Evolutionary conservation across 176 grass and related monocot genomes (phyloP), one percentile per base, ranked within the genome.

Genomic region (Calamus simplicifolius): DNA sequence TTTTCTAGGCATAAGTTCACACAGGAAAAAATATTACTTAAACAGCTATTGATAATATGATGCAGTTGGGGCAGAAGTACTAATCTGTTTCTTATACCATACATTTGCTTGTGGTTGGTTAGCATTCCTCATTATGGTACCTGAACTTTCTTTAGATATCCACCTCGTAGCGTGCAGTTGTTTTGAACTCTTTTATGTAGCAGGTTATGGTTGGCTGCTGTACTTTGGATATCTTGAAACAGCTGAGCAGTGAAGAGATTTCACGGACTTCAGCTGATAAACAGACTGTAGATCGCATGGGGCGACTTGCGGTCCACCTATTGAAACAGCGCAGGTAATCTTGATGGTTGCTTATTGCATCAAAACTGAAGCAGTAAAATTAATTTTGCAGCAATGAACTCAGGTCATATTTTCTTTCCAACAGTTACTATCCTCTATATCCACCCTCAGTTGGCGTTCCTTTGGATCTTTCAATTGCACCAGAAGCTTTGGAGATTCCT

Each of bases 171-270:
- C 26, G 17, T 63, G 14, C 4, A 59, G 56, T 72, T 67, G 14
- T 71, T 16, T 50, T 29, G 12, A 77, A 70, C 18, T 75, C 16
- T 78, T 72, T 52, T 17, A 16, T 69, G 23, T 82, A 59, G 21
- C 77, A 95, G 87, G 67, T 97, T 75, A 56, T 69, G 27, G 75
- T 97, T 88, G 62, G 93, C 18, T 97, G 87, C 75, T 97, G 93
- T 62, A 97, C 86, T 25, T 27, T 91, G 52, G 87, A 97, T 72
- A 84, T 91, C 63, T 71, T 97, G 55, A 97, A 97, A 74, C 92
- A 97, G 18, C 66, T 97, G 18, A 97, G 87, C 16, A 73, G 81
- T 67, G 87, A 97, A 63, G 92, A 97, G 79, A 97, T 97, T 80
- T 91, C 84, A 65, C 69, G 63, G 29, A 83, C 73, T 54, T 66